phyloP scores from a whole-genome alignment of 148 eudicot species.

The Vaccinium corymbosum region DNA sequence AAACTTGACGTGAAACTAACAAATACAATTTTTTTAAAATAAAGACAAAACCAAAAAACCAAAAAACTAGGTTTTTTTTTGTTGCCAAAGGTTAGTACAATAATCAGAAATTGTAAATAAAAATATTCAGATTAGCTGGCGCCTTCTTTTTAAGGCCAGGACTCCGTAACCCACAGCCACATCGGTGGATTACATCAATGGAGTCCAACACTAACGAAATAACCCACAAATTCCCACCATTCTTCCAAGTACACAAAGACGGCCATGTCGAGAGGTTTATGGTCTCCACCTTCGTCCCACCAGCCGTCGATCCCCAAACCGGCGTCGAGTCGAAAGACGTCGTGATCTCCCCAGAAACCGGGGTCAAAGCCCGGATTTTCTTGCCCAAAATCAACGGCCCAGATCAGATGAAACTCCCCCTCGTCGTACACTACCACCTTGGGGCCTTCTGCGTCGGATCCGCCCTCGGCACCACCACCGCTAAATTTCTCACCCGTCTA shows the following conservation, averaged over 20 bases:
- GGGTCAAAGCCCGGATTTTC: slow-evolving; percentile 22
- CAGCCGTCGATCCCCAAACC: background rate
- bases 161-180: too few relatives aligned
- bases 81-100: too few relatives aligned
- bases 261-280: background rate
- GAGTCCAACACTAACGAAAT: background rate
- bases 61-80: too few relatives aligned
- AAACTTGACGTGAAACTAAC: too few relatives aligned
- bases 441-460: slow-evolving; percentile 23
- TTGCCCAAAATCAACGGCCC: slow-evolving; percentile 8
- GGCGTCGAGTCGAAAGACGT: slow-evolving; percentile 23
- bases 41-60: too few relatives aligned
- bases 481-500: slow-evolving; percentile 2
- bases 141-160: too few relatives aligned
- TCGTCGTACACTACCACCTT: slow-evolving; percentile 25
- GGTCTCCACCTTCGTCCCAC: background rate
- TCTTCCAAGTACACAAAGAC: background rate
- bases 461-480: slow-evolving; percentile 8
- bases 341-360: slow-evolving; percentile 15
- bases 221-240: background rate
- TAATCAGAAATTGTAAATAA: too few relatives aligned
- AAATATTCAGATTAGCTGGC: too few relatives aligned
- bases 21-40: too few relatives aligned
- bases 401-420: slow-evolving; percentile 14
- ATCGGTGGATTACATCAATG: too few relatives aligned